Evolutionary conservation across 768 basidiomycete genomes (phyloP).

Genomic region (Psilocybe cubensis): DNA sequence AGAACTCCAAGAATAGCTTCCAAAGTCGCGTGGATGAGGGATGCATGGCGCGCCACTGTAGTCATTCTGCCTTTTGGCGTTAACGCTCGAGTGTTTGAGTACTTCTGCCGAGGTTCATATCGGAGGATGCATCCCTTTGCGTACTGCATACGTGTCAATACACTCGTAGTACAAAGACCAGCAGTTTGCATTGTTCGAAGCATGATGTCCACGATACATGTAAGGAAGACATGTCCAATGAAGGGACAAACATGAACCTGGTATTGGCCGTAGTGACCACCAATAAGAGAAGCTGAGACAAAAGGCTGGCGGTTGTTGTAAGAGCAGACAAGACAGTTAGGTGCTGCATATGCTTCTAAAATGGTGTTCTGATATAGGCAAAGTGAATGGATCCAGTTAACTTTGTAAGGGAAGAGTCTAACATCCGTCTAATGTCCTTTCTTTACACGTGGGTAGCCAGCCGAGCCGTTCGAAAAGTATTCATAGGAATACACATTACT

Average conservation of each 20-base stretch:
- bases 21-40: constrained; percentile 8
- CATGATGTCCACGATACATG: constrained; percentile 11
- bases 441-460: not conserved
- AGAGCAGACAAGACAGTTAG: too few species aligned
- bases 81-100: not conserved
- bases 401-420: not conserved
- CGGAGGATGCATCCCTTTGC: constrained; percentile 1
- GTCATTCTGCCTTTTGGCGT: not conserved
- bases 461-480: not conserved
- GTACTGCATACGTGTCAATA: constrained; percentile 14
- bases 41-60: constrained; percentile 6
- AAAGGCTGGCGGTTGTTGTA: not conserved
- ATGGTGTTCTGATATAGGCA: not conserved
- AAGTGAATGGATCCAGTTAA: not conserved
- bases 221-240: not conserved
- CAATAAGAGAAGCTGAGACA: not conserved
- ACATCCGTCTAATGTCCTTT: not conserved
- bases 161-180: not conserved
- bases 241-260: not conserved
- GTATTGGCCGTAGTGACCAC: constrained; percentile 3
- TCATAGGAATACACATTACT: not conserved
- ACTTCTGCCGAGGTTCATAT: constrained; percentile 5
- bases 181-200: not conserved
- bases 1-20: constrained; percentile 19
- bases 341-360: not conserved